Evolutionary conservation across 2,329 filamentous ascomycete genomes (phyloP).

Genomic region (Aspergillus fijiensis): DNA sequence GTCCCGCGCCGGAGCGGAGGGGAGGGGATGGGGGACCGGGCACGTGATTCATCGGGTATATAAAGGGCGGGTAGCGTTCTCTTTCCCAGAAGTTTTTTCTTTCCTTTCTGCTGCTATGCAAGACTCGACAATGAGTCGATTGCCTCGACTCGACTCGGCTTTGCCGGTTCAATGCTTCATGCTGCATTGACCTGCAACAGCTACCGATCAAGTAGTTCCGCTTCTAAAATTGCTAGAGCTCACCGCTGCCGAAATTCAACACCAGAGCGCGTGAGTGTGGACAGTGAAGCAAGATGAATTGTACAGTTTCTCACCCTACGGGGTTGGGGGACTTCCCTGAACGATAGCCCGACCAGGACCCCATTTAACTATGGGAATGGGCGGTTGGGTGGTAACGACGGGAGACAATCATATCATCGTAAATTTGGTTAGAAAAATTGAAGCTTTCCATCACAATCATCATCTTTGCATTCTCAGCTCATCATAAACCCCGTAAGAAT

Average conservation of each 20-base stretch:
- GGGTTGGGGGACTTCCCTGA: constrained; percentile 35
- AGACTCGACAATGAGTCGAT: no score
- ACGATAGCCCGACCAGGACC: constrained; percentile 41
- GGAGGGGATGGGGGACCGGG: no score
- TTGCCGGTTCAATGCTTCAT: not conserved
- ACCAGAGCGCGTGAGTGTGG: constrained; percentile 57
- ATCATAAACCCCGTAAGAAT: no score
- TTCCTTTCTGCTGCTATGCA: no score
- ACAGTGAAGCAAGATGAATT: constrained; percentile 57
- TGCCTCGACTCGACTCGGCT: no score
- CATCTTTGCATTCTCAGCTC: no score
- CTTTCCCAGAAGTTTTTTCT: not conserved
- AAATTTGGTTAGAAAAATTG: not conserved
- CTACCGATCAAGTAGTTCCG: constrained; percentile 14
- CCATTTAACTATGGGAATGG: constrained; percentile 50
- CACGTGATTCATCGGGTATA: constrained; percentile 12
- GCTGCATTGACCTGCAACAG: not conserved
- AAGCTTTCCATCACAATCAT: no score
- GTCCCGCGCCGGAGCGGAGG: no score
- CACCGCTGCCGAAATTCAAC: constrained; percentile 49
- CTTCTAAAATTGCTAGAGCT: constrained; percentile 58
- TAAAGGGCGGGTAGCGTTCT: not conserved
- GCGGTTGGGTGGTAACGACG: constrained; percentile 40
- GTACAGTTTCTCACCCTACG: constrained; percentile 24
- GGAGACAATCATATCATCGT: constrained; percentile 42